Base-by-base conservation (phyloP, 2,329 filamentous ascomycete species). In the Trichoderma aggressivum region DNA sequence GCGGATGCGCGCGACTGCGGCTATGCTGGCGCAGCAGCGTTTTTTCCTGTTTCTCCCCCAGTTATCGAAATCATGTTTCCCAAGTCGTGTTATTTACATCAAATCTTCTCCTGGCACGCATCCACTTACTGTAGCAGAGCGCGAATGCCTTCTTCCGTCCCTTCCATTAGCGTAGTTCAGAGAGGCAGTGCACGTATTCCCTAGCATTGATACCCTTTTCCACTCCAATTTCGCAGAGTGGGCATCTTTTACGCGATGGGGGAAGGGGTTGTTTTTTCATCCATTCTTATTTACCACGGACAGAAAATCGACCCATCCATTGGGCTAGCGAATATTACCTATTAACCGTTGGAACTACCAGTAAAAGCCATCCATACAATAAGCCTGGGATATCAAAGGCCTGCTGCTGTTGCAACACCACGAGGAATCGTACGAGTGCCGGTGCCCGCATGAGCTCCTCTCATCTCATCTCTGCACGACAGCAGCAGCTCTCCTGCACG, bases 191-290 rank as follows among this genome's bases (percentile, higher is more conserved):
- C 30, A 47, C 43, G 30, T n/a, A 50, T 21, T 34, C n/a, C 56
- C 21, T 36, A n/a, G 63, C 63, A 66, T 66, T 66, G 53, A 58
- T 28, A 34, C 26, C 26, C 24, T 68, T 67, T 50, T 47, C 43
- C 55, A 59, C 61, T 59, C 28, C 55, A 68, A 68, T 68, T 60
- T 68, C 64, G 55, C 34, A 59, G 26, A 34, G 64, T 47, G 64
- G 64, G 55, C 43, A 18, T 64, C 64, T 43, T 50, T 24, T 47
- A 68, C 36, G 26, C 34, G n/a, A 47, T 66, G 21, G 28, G 30
- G 24, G n/a, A n/a, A n/a, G 30, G 55, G 16, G 3, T 28, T 28
- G 5, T 28, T 28, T 28, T 28, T n/a, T n/a, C n/a, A n/a, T n/a
- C n/a, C n/a, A n/a, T n/a, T 18, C 26, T 39, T 56, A 43, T 26